Percentiles rank a stretch among this genome's conserved stretches.
Evolutionary conservation across 371 early-diverging fungal genomes (phyloP).

Genomic region (Apophysomyces sp.): DNA sequence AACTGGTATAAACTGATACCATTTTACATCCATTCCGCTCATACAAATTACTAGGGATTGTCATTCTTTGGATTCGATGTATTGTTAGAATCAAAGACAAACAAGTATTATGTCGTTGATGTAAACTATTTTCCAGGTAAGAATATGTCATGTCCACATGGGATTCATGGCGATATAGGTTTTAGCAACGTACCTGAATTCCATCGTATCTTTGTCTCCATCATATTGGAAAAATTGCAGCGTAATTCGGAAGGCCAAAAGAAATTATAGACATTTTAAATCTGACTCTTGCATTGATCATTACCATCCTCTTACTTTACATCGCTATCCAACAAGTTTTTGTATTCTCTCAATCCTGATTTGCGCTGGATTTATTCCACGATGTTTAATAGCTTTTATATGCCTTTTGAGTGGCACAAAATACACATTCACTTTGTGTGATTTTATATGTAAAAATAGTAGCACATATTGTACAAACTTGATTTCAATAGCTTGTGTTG

Average conservation of each 20-base stretch:
- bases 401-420: too few relatives aligned
- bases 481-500: too few relatives aligned
- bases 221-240: not conserved
- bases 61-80: conserved; percentile 54
- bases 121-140: conserved; percentile 54
- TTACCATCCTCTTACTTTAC: too few relatives aligned
- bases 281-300: too few relatives aligned
- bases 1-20: conserved; percentile 27
- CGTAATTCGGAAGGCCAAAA: not conserved
- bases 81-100: conserved; percentile 32
- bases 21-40: not conserved
- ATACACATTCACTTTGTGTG: too few relatives aligned
- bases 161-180: conserved; percentile 2
- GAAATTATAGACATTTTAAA: not conserved
- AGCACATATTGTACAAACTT: too few relatives aligned
- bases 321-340: too few relatives aligned
- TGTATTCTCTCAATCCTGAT: too few relatives aligned
- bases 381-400: too few relatives aligned
- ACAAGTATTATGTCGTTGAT: conserved; percentile 39
- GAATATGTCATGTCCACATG: not conserved
- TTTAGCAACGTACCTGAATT: conserved; percentile 21
- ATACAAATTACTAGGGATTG: conserved; percentile 24
- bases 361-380: too few relatives aligned
- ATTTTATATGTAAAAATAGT: too few relatives aligned
- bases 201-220: conserved; percentile 13